Percentiles rank a stretch among this genome's conserved stretches.
Evolutionary conservation across 192 early-diverging fungal species (phyloP).

Genomic region (Obelidium mucronatum): DNA sequence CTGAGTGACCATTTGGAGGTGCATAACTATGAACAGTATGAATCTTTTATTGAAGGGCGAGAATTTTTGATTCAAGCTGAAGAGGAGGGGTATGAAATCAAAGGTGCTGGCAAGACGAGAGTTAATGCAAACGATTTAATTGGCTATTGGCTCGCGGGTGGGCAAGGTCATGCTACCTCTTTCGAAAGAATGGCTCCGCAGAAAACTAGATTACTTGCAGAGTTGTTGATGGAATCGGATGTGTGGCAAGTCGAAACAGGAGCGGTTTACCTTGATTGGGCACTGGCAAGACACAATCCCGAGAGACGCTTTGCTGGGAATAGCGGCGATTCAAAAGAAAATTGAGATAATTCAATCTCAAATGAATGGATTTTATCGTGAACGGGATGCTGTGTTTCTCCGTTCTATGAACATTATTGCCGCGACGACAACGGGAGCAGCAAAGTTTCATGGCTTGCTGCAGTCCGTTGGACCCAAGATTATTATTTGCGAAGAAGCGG

Average conservation of each 20-base stretch:
- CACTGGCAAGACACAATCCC: conserved; percentile 46
- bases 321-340: conserved; percentile 23
- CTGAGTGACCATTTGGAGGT: conserved; percentile 6
- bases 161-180: not conserved
- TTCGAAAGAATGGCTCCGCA: not conserved
- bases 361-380: conserved; percentile 26
- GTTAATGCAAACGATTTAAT: conserved; percentile 16
- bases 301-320: not conserved
- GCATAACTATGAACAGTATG: conserved; percentile 23
- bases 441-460: conserved; percentile 54
- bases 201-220: conserved; percentile 37
- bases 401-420: conserved; percentile 53
- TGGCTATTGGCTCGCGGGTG: conserved; percentile 26
- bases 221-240: conserved; percentile 36
- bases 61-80: not conserved
- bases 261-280: conserved; percentile 47
- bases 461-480: conserved; percentile 36
- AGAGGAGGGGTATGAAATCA: conserved; percentile 22
- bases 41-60: conserved; percentile 1
- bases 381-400: conserved; percentile 40
- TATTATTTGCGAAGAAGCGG: conserved; percentile 50
- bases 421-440: conserved; percentile 68
- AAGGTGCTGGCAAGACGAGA: conserved; percentile 29
- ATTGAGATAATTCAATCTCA: conserved; percentile 8
- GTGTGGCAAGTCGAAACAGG: conserved; percentile 56